Base-by-base conservation (phyloP, 2,329 filamentous ascomycete species). In the Trichoderma sp. region DNA sequence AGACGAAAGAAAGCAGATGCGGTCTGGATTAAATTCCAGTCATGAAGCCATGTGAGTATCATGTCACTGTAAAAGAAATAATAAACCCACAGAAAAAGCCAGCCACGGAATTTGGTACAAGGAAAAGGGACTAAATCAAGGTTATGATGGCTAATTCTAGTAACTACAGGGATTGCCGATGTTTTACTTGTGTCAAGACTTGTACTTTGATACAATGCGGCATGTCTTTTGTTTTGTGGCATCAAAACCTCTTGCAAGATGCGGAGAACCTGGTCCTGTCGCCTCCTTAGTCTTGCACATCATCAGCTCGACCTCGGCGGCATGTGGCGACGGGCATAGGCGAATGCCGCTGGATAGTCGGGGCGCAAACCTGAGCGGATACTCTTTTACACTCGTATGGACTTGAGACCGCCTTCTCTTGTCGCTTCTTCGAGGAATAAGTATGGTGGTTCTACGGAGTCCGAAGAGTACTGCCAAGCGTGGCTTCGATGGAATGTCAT, bases 211-310 rank as follows among this genome's bases (percentile, higher is more conserved):
- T 31, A 33, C 27, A 27, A 9, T 68, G 31, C 21, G 45, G 31
- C 29, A 14, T 16, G 41, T 45, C 24, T 53, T 21, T 45, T 16
- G 56, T 62, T 31, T 31, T 16, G 5, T 33, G 27, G 68, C 29
- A 53, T 68, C 45, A 56, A 50, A 5, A 56, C 41, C 35, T 31
- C 12, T 71, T n/a, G 53, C 14, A 24, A 21, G 35, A 71, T 72
- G 68, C 68, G 59, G 68, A 72, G 68, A 72, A 63, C 68, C 68
- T 64, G n/a, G 68, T 63, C 38, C 9, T 35, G 6, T n/a, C 16
- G 2, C 65, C 53, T 53, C 65, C 45, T 31, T 68, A 18, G 63
- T 33, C 35, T 41, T 65, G 24, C 7, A 18, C 50, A 24, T 56
- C 50, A 24, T 56, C 66, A 59, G 18, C 50, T 38, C 9, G 50